Base-by-base conservation (phyloP, 1,139 yeast genomes). In the Saccharomyces hybrid region DNA sequence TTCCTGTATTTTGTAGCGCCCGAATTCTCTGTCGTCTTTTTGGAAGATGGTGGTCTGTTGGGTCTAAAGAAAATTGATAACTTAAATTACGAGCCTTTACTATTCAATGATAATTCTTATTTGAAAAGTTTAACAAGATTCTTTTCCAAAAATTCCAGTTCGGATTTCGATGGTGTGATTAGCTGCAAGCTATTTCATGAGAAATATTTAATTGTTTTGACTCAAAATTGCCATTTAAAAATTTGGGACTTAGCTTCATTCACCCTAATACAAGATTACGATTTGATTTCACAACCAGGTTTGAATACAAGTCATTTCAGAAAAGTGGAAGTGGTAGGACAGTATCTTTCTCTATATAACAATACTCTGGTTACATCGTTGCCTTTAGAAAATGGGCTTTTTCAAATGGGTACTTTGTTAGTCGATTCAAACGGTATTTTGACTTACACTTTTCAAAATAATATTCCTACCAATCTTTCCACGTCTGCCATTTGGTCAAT, bases 11-110 rank as follows among this genome's bases (percentile, higher is more conserved):
- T 84, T 0, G 67, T 83, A 6, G 77, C 78, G 50, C 59, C 73
- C 0, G 63, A 67, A 14, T 74, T 75, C 55, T 69, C 78, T 8
- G 68, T 88, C 5, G 80, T 85, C 0, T 77, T 88, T 1, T 73
- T 88, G 53, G 76, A 77, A 48, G 95, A 89, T 70, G 96, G 97
- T 54, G 84, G 87, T 16, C 64, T 85, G 57, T 67, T 84, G 61
- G 81, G 83, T 58, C 70, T 85, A 69, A 58, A 76, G 81, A 66
- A 54, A 32, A 32, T 52, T 9, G 58, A 69, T 0, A 72, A 77
- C 34, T 68, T 68, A 1, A 78, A 78, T 16, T 73, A 79, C 49
- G 78, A 77, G 46, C 80, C 85, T 3, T 70, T 72, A 38, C 75
- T 82, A 49, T 84, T 84, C 67, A 77, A 74, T 56, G 86, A 82